Base-by-base conservation (phyloP, 2,329 filamentous ascomycete species). In the Trichoderma sp. region DNA sequence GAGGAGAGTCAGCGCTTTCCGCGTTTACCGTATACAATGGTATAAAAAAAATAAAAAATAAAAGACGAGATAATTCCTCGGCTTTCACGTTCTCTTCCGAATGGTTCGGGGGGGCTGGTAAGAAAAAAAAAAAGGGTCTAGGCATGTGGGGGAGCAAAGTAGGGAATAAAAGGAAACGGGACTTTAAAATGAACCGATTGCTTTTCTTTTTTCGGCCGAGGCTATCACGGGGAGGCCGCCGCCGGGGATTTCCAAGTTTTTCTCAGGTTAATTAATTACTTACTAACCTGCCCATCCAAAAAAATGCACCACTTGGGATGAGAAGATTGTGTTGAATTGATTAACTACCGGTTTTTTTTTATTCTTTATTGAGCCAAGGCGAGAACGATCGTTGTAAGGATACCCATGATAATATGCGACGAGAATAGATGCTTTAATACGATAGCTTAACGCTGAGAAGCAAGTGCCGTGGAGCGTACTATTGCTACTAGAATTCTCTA, bases 201-300 rank as follows among this genome's bases (percentile, higher is more conserved):
- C 31, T 47, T 27, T 47, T 40, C 35, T 47, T 27, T 47, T 27
- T 58, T 58, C n/a, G 61, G 49, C 61, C 47, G 61, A 64, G 52
- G 62, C 52, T 65, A 57, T 65, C 62, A 56, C 52, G 62, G 62
- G 52, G 61, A 64, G 61, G 61, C 61, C 61, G 61, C 61, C 61
- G 61, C 61, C 61, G 35, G 27, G 33, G 61, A 13, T 13, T 29
- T 11, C 11, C 53, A n/a, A 31, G 27, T n/a, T 31, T 31, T 29
- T 49, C 47, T 49, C 47, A 13, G 11, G n/a, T 19, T n/a, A 6
- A 40, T 40, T 40, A 43, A 43, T 43, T 43, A n/a, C 16, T 43
- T n/a, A 4, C 6, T 35, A 35, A 35, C 33, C 33, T 14, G 33
- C 33, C 33, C 33, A 5, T 35, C 3, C 5, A 14, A 31, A 35